Conservation (phyloP, 139 green algal species). For the Chlamydomonas applanata region DNA sequence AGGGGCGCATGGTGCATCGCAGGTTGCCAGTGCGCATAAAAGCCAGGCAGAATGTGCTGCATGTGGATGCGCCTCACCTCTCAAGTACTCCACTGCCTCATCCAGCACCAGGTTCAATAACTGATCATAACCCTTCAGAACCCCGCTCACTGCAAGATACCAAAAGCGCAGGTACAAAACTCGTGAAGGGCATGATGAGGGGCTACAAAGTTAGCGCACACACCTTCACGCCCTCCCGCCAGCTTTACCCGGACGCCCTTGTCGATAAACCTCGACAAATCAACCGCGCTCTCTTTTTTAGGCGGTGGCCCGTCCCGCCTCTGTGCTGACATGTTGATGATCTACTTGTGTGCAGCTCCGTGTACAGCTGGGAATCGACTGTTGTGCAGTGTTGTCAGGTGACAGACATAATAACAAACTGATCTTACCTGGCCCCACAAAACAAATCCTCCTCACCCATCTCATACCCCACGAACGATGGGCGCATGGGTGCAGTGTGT, state of each 20-base stretch:
- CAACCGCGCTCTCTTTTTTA: conserved; percentile 89
- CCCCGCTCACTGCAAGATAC: conserved; percentile 57
- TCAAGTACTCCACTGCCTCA: conserved; percentile 86
- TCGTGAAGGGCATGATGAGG: background rate
- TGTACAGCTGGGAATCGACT: no score
- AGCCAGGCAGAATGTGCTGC: background rate
- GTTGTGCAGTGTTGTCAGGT: no score
- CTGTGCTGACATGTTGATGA: no score
- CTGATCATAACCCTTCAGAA: conserved; percentile 97
- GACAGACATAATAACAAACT: no score
- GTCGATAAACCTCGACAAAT: conserved; percentile 94
- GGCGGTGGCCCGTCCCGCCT: no score
- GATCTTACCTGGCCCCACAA: no score
- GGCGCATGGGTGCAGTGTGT: no score
- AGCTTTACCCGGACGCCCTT: conserved; percentile 95
- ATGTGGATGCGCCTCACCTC: conserved; percentile 58
- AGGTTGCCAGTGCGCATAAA: no score
- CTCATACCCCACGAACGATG: no score
- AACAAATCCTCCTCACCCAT: no score
- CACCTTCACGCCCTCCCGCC: conserved; percentile 87
- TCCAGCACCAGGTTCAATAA: conserved; percentile 98
- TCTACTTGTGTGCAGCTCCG: no score
- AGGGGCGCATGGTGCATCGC: no score
- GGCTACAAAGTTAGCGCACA: background rate
- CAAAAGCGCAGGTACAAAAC: background rate